Conservation (phyloP, 2,329 filamentous ascomycete species). For the Orbilia oligospora region DNA sequence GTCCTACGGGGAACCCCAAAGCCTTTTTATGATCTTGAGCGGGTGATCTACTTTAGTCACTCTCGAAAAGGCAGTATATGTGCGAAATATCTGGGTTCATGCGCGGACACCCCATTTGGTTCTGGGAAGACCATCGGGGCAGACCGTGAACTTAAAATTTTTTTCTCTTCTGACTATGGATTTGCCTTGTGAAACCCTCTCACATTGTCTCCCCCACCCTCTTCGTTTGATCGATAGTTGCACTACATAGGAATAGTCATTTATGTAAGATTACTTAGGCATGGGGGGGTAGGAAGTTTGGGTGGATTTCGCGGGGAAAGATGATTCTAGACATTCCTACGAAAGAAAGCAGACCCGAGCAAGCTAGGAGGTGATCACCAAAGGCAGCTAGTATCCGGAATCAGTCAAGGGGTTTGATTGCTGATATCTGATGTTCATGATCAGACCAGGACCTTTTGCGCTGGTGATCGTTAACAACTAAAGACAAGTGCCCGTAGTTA, state of each 20-base stretch:
- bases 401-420: conserved; percentile 37
- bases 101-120: conserved; percentile 26
- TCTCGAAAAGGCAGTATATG: conserved; percentile 56
- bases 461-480: conserved; percentile 46
- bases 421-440: conserved; percentile 46
- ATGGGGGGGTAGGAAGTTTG: conserved; percentile 32
- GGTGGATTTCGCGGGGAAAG: conserved; percentile 47
- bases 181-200: conserved; percentile 61
- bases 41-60: conserved; percentile 45
- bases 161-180: conserved; percentile 23
- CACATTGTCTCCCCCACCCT: conserved; percentile 41
- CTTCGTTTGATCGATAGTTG: conserved; percentile 33
- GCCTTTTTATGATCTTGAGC: conserved; percentile 58
- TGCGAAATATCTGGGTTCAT: conserved; percentile 57
- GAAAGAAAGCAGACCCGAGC: conserved; percentile 56
- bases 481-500: conserved; percentile 59
- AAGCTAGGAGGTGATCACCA: conserved; percentile 38
- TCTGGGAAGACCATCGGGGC: conserved; percentile 17
- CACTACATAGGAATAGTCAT: conserved; percentile 53
- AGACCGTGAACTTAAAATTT: conserved; percentile 48
- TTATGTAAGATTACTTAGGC: conserved; percentile 24
- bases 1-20: conserved; percentile 27
- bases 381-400: conserved; percentile 52
- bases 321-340: conserved; percentile 52
- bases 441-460: conserved; percentile 29